Percentiles rank a stretch among this genome's conserved stretches.
Evolutionary conservation across 345 rosid species (phyloP).

Genomic region (Abelmoschus esculentus): DNA sequence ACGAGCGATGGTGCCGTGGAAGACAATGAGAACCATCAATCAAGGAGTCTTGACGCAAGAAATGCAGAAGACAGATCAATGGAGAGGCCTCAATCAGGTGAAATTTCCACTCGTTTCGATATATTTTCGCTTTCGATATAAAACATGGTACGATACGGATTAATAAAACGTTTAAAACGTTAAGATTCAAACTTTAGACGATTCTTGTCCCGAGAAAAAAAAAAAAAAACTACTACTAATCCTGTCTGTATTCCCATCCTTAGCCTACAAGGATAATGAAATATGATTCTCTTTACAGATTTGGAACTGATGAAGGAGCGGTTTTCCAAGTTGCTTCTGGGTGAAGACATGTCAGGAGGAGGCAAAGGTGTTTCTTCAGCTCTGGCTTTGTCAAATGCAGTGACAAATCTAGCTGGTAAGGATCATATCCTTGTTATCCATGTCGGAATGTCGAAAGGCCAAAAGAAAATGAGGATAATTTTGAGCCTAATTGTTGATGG

Average conservation of each 20-base stretch:
- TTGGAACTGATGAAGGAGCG: constrained; percentile 60
- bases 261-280: no score
- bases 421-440: no score
- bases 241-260: no score
- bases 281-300: constrained; percentile 20
- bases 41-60: neutral
- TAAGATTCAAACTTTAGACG: no score
- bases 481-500: neutral
- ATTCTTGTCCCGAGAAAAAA: no score
- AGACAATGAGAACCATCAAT: neutral
- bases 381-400: constrained; percentile 63
- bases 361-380: constrained; percentile 76
- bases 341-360: constrained; percentile 79
- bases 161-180: no score
- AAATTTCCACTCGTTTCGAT: neutral
- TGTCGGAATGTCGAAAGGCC: no score
- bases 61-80: neutral
- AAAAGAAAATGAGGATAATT: neutral
- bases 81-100: constrained; percentile 38
- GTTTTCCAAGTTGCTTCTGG: constrained; percentile 57
- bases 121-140: no score
- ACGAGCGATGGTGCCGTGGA: constrained; percentile 33
- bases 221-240: no score
- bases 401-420: constrained; percentile 59
- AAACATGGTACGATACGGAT: no score